Evolutionary conservation across 257 asterid genomes (phyloP).

Genomic region (Scutellaria barbata): DNA sequence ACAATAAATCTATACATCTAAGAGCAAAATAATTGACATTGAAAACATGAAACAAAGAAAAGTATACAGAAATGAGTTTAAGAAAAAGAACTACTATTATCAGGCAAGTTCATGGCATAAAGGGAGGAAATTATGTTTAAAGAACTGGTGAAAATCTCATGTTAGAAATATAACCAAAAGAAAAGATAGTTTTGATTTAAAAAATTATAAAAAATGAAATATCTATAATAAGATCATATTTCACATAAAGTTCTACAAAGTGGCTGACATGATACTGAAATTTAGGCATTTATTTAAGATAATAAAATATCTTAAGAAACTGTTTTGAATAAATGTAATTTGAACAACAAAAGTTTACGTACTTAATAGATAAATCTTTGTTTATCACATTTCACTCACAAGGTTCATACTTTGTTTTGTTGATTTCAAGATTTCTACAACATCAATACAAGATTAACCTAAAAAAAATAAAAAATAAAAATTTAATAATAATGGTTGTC

Average conservation of each 20-base stretch:
- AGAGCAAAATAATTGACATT: not conserved
- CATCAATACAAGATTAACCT: no score
- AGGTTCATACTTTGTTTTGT: not conserved
- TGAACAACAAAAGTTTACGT: not conserved
- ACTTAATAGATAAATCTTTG: not conserved
- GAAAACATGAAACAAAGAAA: constrained; percentile 22
- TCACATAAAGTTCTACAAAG: not conserved
- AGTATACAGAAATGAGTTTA: not conserved
- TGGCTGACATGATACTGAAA: not conserved
- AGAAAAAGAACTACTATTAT: not conserved
- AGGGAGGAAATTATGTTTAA: not conserved
- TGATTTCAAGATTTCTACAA: not conserved
- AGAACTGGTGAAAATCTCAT: not conserved
- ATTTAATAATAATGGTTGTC: no score
- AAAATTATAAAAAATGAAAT: no score
- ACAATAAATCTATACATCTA: not conserved
- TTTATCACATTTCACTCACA: not conserved
- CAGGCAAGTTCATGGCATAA: not conserved
- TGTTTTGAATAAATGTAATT: not conserved
- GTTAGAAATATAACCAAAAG: not conserved
- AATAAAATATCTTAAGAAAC: not conserved
- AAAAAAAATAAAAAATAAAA: no score
- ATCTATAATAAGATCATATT: not conserved
- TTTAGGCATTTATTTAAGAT: not conserved
- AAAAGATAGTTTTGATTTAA: not conserved